phyloP scores from a whole-genome alignment of 2,329 filamentous ascomycete species.

The Botryosphaeria dothidea region DNA sequence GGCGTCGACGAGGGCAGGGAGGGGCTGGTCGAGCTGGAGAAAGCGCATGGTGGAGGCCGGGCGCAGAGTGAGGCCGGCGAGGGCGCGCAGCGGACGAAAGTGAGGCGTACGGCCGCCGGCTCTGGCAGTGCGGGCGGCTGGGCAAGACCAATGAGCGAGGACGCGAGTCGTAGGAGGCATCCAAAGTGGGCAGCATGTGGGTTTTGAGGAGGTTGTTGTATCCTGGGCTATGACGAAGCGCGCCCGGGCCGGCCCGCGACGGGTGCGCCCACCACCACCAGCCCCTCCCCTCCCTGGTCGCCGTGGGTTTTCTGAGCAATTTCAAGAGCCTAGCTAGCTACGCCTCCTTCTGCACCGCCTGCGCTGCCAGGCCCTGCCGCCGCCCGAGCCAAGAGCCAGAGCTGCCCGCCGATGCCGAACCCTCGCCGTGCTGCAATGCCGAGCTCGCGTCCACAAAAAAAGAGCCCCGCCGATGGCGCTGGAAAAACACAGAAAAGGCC shows the following conservation, averaged over 20 bases:
- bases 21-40: conserved; percentile 32
- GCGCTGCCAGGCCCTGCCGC: not conserved
- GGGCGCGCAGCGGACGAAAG: conserved; percentile 13
- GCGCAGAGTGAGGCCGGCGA: conserved; percentile 11
- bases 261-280: not conserved
- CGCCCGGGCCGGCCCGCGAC: conserved; percentile 5
- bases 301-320: not conserved
- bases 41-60: conserved; percentile 30
- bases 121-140: conserved; percentile 4
- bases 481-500: conserved; percentile 1
- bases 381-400: not conserved
- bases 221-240: conserved; percentile 12
- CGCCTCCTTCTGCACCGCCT: not conserved
- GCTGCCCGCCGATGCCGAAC: not conserved
- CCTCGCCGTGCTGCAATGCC: not conserved
- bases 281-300: conserved; percentile 3
- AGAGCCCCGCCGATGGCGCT: conserved; percentile 8
- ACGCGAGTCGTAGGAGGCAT: conserved; percentile 17
- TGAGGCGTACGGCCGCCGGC: conserved; percentile 12
- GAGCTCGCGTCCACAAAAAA: not conserved
- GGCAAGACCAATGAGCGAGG: conserved; percentile 17
- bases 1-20: conserved; percentile 38
- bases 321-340: not conserved
- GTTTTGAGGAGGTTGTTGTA: conserved; percentile 13
- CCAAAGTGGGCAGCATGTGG: conserved; percentile 13